A percentile compares a stretch with the other conserved stretches of the same genome.
Evolutionary conservation across 2,329 filamentous ascomycete species (phyloP).

Genomic region (Penicillium aurantiogriseum): DNA sequence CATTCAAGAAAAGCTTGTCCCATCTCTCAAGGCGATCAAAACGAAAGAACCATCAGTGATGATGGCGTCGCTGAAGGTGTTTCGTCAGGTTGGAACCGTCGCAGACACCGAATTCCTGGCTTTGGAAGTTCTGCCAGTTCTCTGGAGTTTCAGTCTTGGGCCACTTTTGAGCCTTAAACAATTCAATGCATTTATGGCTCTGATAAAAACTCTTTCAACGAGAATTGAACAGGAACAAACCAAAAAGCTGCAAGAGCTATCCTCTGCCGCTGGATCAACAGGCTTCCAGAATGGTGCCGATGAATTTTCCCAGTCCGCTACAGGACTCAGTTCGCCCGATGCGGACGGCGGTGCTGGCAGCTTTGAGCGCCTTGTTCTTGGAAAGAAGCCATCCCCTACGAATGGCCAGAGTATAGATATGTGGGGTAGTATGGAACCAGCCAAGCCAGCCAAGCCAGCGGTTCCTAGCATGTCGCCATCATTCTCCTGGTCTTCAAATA

Average conservation of each 20-base stretch:
- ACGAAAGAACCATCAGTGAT: slow-evolving; percentile 98
- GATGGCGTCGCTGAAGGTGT: slow-evolving; percentile 84
- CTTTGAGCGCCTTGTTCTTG: slow-evolving; percentile 88
- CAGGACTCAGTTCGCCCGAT: slow-evolving; percentile 43
- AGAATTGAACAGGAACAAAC: slow-evolving; percentile 86
- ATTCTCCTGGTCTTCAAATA: slow-evolving; percentile 47
- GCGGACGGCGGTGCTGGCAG: slow-evolving; percentile 61
- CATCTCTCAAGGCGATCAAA: slow-evolving; percentile 86
- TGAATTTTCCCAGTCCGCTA: slow-evolving; percentile 27
- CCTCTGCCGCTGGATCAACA: slow-evolving; percentile 55
- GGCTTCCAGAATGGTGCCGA: slow-evolving; percentile 39
- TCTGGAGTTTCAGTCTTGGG: slow-evolving; percentile 90
- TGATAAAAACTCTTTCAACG: slow-evolving; percentile 76
- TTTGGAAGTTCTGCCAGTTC: slow-evolving; percentile 80
- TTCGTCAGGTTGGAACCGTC: slow-evolving; percentile 75
- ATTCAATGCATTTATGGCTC: slow-evolving; percentile 84
- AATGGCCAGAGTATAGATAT: slow-evolving; percentile 32
- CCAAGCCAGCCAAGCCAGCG: slow-evolving; percentile 25
- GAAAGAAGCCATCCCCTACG: slow-evolving; percentile 51
- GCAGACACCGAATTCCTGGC: slow-evolving; percentile 90
- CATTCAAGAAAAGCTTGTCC: slow-evolving; percentile 95
- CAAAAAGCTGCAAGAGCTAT: slow-evolving; percentile 81
- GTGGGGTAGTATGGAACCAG: slow-evolving; percentile 35
- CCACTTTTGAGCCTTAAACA: slow-evolving; percentile 83
- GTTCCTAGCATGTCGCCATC: slow-evolving; percentile 33